Evolutionary conservation across 1,284 basidiomycete genomes (phyloP), one percentile per base, ranked within the genome.

Genomic region (Agaricales sp.): DNA sequence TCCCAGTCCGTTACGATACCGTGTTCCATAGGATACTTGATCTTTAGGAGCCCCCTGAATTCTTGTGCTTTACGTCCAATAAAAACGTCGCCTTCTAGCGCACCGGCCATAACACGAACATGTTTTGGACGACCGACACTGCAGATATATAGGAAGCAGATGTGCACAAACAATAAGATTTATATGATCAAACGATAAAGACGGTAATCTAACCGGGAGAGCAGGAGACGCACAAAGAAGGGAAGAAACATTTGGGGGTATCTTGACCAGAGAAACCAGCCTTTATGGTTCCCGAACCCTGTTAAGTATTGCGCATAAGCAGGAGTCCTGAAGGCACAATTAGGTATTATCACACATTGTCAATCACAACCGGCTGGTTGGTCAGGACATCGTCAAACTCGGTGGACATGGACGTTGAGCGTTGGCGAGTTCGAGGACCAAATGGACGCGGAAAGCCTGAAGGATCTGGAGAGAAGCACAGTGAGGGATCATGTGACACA

Each of bases 21-120:
- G 65, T 93, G 90, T 63, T 94, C 91, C 81, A 98, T 96, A n/a
- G 94, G 94, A 63, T 97, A 97, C 65, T 92, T 93, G 59, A 97
- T 95, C 74, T 95, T 95, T 54, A 98, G 75, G 54, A 98, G 70
- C 11, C 94, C 94, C 52, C 93, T 76, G 57, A 92, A 86, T 61
- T 97, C 94, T 67, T 98, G 94, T 3, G 94, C 94, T 57, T 86
- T 82, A 59, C 86, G 75, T 12, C 94, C 93, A 52, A 98, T 96
- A 67, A 96, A 98, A 44, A 87, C 80, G 58, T 94, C 92, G 2
- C 91, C 91, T 64, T 94, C 91, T 23, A 96, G 71, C 45, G 91
- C 90, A 54, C 93, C 94, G 3, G 94, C 94, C 92, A 97, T 96
- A 52, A 97, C 90, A 57, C 92, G 81, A 57, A 92, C 81, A 68